Evolutionary conservation across 495 filamentous ascomycete species (phyloP), one percentile per base, ranked within the genome.

Genomic region (Lophiotrema nucula): DNA sequence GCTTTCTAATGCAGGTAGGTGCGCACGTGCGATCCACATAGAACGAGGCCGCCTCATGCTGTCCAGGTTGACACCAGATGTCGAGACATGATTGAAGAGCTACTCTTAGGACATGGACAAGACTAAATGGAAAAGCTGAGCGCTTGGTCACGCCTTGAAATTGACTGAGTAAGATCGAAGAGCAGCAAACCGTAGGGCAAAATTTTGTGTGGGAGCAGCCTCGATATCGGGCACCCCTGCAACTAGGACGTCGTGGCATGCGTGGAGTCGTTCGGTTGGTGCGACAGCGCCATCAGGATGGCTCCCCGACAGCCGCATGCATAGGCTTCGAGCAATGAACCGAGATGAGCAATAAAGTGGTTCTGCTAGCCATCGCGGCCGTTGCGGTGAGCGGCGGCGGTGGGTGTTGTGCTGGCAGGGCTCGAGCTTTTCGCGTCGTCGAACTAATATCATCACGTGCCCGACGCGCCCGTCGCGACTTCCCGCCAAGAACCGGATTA

Each of bases 241-340:
- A 54, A 19, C 2, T n/a, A 19, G 39, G 11, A 25, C 31, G 37
- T 54, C 51, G 58, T 54, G 52, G 52, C 23, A 57, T 60, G 62
- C 62, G 62, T 65, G 62, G 56, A 56, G 56, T 47, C 39, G 47
- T 54, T 56, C 52, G 57, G 52, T 65, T 65, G 56, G 62, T 65
- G 55, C 23, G 16, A 56, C 50, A 24, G 23, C 39, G 49, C 54
- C 38, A 53, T 37, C 37, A 45, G 60, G 53, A 53, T 47, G 53
- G 22, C 2, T 15, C 18, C 44, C 55, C 56, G 38, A 44, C 21
- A 31, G 54, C 61, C 55, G 61, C 53, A 64, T 44, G 50, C 18
- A 38, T 35, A 23, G 38, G 55, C 55, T 31, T 62, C 3, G 31
- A 44, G 24, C 12, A 4, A 48, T 41, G 51, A 45, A 18, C 44